phyloP scores from a whole-genome alignment of 345 rosid species.

The Corymbia maculata region DNA sequence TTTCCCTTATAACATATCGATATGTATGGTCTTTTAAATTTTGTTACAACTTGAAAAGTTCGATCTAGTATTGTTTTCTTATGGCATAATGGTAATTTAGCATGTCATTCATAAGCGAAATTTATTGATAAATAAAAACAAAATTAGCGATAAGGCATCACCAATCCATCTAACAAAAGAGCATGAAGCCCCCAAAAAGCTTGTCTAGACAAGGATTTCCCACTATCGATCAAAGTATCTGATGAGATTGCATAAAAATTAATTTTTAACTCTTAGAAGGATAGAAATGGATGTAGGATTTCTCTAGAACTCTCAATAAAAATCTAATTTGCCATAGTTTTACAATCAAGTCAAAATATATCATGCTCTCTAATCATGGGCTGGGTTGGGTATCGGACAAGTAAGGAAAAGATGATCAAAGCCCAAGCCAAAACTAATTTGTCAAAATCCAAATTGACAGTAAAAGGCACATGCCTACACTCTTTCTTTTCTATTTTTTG shows the following conservation, averaged over 20 bases:
- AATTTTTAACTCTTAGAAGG: not conserved
- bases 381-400: not conserved
- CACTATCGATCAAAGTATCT: not conserved
- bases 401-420: not conserved
- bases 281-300: not conserved
- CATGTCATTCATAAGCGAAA: too few species aligned
- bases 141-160: too few species aligned
- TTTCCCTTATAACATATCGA: too few species aligned
- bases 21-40: too few species aligned
- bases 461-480: constrained; percentile 43
- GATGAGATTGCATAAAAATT: not conserved
- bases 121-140: not conserved
- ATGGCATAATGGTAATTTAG: too few species aligned
- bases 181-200: not conserved
- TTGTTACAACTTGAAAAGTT: too few species aligned
- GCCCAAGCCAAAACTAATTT: not conserved
- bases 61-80: too few species aligned
- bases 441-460: not conserved
- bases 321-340: not conserved
- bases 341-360: not conserved
- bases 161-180: not conserved
- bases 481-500: not conserved
- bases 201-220: not conserved
- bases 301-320: not conserved
- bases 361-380: not conserved